phyloP scores from a whole-genome alignment of 2,329 filamentous ascomycete species.

The Fonsecaea nubica region DNA sequence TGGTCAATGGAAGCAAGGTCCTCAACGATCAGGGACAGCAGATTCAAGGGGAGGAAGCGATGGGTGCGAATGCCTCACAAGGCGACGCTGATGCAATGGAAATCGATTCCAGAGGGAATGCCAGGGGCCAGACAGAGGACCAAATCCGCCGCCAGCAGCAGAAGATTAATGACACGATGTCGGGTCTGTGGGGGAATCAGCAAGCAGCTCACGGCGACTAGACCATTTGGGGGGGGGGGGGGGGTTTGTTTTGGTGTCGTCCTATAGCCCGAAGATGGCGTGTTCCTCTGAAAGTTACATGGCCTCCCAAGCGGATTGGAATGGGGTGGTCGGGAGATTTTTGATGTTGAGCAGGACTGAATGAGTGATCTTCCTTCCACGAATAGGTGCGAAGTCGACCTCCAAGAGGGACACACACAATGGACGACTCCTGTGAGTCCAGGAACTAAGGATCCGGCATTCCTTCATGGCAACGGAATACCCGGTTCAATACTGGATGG shows the following conservation, averaged over 20 bases:
- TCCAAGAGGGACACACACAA: too few species aligned
- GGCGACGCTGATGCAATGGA: slow-evolving; percentile 53
- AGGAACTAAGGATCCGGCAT: neutral
- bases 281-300: neutral
- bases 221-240: neutral
- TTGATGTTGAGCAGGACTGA: neutral
- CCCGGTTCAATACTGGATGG: neutral
- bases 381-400: too few species aligned
- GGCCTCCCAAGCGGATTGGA: neutral
- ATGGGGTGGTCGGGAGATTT: neutral
- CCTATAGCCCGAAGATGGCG: neutral
- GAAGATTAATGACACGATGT: slow-evolving; percentile 64
- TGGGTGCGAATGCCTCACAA: slow-evolving; percentile 46
- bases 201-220: slow-evolving; percentile 15
- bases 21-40: slow-evolving; percentile 45
- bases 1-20: slow-evolving; percentile 53
- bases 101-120: slow-evolving; percentile 65
- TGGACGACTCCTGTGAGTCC: neutral
- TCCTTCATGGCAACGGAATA: neutral
- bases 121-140: slow-evolving; percentile 66
- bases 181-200: slow-evolving; percentile 60
- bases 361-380: too few species aligned
- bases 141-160: slow-evolving; percentile 67
- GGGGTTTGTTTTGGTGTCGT: neutral
- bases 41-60: slow-evolving; percentile 38